Percentiles rank a stretch among this genome's conserved stretches.
phyloP scores from a whole-genome alignment of 345 rosid species.

The Hibiscus tridactylites region DNA sequence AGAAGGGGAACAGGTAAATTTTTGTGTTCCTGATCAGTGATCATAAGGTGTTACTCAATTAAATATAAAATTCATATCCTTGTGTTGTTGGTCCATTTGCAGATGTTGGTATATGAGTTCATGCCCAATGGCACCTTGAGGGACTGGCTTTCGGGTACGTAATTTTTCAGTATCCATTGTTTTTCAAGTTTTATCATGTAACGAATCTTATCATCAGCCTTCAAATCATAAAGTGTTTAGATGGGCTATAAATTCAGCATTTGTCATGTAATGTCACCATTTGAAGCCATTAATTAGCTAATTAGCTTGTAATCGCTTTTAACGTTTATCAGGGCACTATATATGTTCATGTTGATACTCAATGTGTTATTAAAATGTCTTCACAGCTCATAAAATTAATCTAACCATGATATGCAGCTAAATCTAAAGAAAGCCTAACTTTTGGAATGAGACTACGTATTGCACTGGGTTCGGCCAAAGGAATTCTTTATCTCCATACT shows the following conservation, averaged over 20 bases:
- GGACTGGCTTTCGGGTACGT: slow-evolving; percentile 74
- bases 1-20: slow-evolving; percentile 76
- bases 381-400: not conserved
- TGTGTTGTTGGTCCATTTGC: slow-evolving; percentile 27
- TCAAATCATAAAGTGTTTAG: not conserved
- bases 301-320: not conserved
- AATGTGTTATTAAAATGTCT: not conserved
- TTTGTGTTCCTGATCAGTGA: not conserved
- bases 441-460: slow-evolving; percentile 52
- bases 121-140: slow-evolving; percentile 24
- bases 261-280: not conserved
- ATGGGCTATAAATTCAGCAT: not conserved
- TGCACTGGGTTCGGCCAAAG: slow-evolving; percentile 71
- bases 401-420: slow-evolving; percentile 37
- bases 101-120: slow-evolving; percentile 88
- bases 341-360: not conserved
- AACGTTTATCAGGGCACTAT: too few species aligned
- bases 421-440: slow-evolving; percentile 40
- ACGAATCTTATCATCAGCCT: not conserved
- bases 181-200: not conserved
- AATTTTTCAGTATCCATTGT: not conserved
- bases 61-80: slow-evolving; percentile 1
- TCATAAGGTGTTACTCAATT: not conserved
- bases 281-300: not conserved
- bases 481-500: slow-evolving; percentile 73